Evolutionary conservation across 108 stramenopile species (phyloP), one percentile per base, ranked within the genome.

Genomic region (Aurantiochytrium sp.): DNA sequence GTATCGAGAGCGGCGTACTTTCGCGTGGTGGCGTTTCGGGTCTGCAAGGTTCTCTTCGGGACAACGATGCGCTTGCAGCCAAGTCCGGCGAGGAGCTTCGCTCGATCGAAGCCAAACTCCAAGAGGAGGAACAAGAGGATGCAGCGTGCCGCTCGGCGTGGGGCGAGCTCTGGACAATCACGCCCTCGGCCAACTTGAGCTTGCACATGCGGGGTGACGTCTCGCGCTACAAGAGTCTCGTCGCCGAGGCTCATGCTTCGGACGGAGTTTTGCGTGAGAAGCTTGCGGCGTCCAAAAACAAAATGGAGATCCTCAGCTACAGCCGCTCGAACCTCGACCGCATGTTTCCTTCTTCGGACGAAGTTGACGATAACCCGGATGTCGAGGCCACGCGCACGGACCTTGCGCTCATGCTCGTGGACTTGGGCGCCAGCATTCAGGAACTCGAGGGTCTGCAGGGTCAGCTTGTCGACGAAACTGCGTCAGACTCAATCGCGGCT

Each of bases 331-430:
- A 53, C 43, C 45, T 83, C 12, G 76, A 83, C 51, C 76, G 28
- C n/a, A 10, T 83, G 18, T 83, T 83, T 1, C 76, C 76, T 12
- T 53, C 76, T 23, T n/a, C 76, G 28, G 76, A 83, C 2, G 76
- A 47, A 12, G 51, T 83, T 35, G 76, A 83, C 76, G 23, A 47
- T 6, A 83, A 83, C 3, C 49, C 45, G 51, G 76, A 83, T 6
- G 76, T 83, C 23, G 76, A 83, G 76, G 49, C 19, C 19, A 53
- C 76, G 25, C 45, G 76, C 6, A 25, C 45, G 10, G 76, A 83
- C 49, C 76, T 83, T 83, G 76, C 76, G 51, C 25, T 83, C n/a
- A 83, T 83, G 76, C 51, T 83, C 19, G 76, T 83, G 6, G 76
- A 83, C 3, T 4, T 83, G 10, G 76, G 76, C 76, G n/a, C 51